Evolutionary conservation across 2,329 filamentous ascomycete genomes (phyloP), one percentile per base, ranked within the genome.

Genomic region (Aspergillus awamori): DNA sequence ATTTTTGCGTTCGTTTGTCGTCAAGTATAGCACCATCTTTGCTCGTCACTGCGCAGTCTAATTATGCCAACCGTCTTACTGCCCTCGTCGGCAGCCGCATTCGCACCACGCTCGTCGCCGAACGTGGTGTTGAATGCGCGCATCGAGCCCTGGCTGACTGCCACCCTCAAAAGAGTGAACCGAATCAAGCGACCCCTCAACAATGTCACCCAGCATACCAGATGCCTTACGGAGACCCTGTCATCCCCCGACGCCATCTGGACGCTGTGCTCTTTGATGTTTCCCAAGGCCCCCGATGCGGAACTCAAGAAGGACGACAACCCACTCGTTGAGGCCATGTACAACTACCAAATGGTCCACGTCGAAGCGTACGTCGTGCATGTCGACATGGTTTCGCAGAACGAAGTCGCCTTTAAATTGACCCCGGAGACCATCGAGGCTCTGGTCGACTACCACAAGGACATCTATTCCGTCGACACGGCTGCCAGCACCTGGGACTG

Each of bases 341-440:
- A 91, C 85, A 96, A 96, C 85, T 95, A 94, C 79, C 90, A 96
- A 82, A 86, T 97, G 74, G 83, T 97, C 73, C 92, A 97, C 76
- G 83, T 98, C 70, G 93, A 98, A 81, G 95, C 95, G 56, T 99
- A 99, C 77, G 94, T 98, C 70, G 95, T 99, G 63, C 94, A 98
- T 79, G 93, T 99, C 79, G 95, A 99, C 82, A 97, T 98, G 93
- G 94, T 99, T 62, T 87, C 96, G 72, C 90, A 93, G 79, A 95
- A 96, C 77, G 95, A 98, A 82, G 93, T 99, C 73, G 95, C 93
- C 69, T 98, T 93, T 86, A 99, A 99, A 86, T 86, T 99, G 73
- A 98, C 93, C 24, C 87, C 89, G 61, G 95, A 98, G 76, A 93
- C 93, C 64, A 99, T 99, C 80, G 93, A 97, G 72, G 82, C 91